Evolutionary conservation across 2,329 filamentous ascomycete species (phyloP).

Genomic region (Rhinocladiella similis): DNA sequence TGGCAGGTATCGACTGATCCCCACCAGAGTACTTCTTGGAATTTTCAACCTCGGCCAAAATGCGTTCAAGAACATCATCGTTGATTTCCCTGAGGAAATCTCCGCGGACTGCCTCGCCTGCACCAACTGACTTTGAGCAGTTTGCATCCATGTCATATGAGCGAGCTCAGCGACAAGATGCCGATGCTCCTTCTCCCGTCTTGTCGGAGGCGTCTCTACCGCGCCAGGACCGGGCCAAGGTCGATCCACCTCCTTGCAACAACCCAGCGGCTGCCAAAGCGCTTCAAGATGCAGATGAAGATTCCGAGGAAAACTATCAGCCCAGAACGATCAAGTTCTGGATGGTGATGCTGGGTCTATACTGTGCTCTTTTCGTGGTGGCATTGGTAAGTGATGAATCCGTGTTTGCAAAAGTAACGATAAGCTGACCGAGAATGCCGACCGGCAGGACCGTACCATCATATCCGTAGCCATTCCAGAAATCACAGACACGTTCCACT

Average conservation of each 20-base stretch:
- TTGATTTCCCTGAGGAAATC: neutral
- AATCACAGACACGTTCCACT: conserved; percentile 50
- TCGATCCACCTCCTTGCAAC: neutral
- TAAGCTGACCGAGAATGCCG: neutral
- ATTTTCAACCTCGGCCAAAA: neutral
- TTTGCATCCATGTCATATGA: neutral
- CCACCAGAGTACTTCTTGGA: too few species aligned
- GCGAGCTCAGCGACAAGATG: neutral
- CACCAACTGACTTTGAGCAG: neutral
- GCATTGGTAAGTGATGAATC: conserved; percentile 15
- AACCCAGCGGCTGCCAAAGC: neutral
- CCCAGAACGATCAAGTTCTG: conserved; percentile 16
- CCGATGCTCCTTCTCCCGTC: neutral
- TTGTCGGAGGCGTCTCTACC: neutral
- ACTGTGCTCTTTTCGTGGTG: conserved; percentile 32
- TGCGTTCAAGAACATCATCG: neutral
- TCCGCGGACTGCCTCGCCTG: neutral
- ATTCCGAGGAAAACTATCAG: neutral
- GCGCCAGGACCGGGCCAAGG: neutral
- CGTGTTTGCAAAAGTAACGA: neutral
- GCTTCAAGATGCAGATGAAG: neutral
- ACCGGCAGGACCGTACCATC: conserved; percentile 28
- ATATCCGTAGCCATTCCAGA: conserved; percentile 49
- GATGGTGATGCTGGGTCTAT: conserved; percentile 29
- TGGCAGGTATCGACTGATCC: too few species aligned